phyloP scores from a whole-genome alignment of 23 red algal genomes.

The Gracilariopsis chorda region DNA sequence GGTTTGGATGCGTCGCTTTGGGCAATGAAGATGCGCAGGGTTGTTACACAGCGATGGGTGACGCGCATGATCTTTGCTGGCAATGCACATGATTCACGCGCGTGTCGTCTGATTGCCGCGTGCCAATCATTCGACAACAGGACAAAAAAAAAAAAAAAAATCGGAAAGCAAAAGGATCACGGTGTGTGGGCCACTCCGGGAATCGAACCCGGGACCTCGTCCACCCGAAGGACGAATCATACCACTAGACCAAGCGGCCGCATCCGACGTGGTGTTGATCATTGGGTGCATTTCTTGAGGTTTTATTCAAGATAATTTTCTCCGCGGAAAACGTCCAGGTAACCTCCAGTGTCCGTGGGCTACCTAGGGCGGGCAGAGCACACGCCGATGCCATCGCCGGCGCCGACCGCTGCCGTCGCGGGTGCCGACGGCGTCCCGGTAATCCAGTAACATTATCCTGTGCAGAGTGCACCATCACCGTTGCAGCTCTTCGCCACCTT shows the following conservation, averaged over 20 bases:
- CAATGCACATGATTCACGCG: background rate
- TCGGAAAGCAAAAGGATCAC: background rate
- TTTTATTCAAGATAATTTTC: background rate
- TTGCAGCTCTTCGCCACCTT: no score
- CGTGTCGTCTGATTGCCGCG: background rate
- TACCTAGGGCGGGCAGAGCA: background rate
- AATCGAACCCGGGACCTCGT: constrained; percentile 77
- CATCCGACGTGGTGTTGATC: background rate
- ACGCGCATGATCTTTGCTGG: background rate
- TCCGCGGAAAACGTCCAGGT: background rate
- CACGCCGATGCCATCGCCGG: background rate
- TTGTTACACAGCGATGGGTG: background rate
- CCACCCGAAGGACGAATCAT: constrained; percentile 77
- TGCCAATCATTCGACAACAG: no score
- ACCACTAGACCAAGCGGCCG: constrained; percentile 72
- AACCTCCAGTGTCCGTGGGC: background rate
- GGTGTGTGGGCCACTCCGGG: constrained; percentile 27
- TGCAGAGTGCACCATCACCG: no score
- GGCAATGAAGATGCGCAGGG: no score
- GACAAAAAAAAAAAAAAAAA: no score
- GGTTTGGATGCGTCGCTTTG: no score
- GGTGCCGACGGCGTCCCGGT: background rate
- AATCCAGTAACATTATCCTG: no score
- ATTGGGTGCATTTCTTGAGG: background rate
- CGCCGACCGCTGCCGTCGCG: background rate